Evolutionary conservation across 2,329 filamentous ascomycete genomes (phyloP), one percentile per base, ranked within the genome.

Genomic region (Emydomyces testavorans): DNA sequence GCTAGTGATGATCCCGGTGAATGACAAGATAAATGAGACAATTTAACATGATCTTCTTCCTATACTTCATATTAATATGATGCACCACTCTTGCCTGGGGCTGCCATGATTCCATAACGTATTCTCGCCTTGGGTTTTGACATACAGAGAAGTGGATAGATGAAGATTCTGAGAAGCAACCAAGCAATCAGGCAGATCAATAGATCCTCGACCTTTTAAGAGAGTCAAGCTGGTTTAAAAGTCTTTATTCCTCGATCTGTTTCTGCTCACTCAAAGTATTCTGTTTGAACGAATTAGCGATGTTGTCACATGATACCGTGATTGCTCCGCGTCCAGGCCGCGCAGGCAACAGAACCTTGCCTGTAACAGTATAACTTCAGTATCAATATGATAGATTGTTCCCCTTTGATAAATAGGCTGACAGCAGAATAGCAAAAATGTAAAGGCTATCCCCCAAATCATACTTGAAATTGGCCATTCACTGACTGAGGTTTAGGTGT

Each of bases 401-500:
- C 28, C 35, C 24, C 18, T 26, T 34, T 32, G 2, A 29, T 13
- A 15, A 24, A 24, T 23, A 7, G 5, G 13, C 13, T 34, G 18
- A 4, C 8, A 40, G 10, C 10, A 3, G 16, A 29, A 23, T 40
- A 37, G 6, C 23, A 41, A 52, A 49, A 26, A 54, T 54, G 52
- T 54, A 37, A 35, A n/a, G 52, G 49, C 21, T 23, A 13, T 18
- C 24, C 32, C 24, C 31, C 11, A 20, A 21, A 16, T n/a, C 10
- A 13, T n/a, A 13, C 15, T 51, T 39, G 7, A 26, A 13, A n/a
- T 51, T 39, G 7, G 21, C 6, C 32, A 10, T 46, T 35, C 16
- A 40, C 35, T 50, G 39, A 46, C 26, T 15, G 4, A n/a, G 37
- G n/a, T 32, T 23, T 24, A 55, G 53, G 53, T 55, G 53, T 55